Evolutionary conservation across 441 rosid genomes (phyloP), one percentile per base, ranked within the genome.

Genomic region (Gossypium laxum): DNA sequence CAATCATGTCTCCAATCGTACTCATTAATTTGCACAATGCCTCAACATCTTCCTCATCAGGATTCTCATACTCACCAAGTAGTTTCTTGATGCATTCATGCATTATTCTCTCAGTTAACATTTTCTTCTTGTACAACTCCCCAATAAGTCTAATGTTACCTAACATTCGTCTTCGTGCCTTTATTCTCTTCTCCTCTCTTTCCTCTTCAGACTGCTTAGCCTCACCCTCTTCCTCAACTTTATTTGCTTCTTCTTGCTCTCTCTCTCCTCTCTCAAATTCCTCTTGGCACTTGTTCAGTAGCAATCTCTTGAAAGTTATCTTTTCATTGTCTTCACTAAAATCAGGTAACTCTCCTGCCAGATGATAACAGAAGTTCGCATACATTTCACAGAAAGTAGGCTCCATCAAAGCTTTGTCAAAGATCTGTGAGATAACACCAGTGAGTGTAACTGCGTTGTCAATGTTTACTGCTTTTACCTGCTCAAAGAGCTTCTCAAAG

Each of bases 321-420:
- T 82, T 86, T 79, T 89, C 84, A 69, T 91, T 82, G 57, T 88
- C 76, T 72, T 85, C 88, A 72, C 64, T 78, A 17, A 94, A 83
- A 76, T 86, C 96, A 54, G 95, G 97, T 70, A 95, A 81, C 47
- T 82, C 90, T 63, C 81, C 82, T 48, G 96, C 91, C 56, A 92
- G 89, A 78, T 80, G 84, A 34, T n/a, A 5, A 79, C 99, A 95
- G 75, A 92, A 91, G 77, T 89, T 80, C 11, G 95, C 97, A 85
- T 89, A 95, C 99, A 95, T 95, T 81, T 95, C 98, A 85, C 96
- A 87, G 74, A 95, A 95, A 54, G 98, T 92, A 59, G 99, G 99
- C 84, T 92, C 98, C 92, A 83, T 95, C 58, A 90, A 84, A 75
- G 99, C 99, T 84, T 90, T 90, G 81, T 92, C 98, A 83, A 92